Conservation (phyloP, 306 rosid species). For the Vicia sativa region DNA sequence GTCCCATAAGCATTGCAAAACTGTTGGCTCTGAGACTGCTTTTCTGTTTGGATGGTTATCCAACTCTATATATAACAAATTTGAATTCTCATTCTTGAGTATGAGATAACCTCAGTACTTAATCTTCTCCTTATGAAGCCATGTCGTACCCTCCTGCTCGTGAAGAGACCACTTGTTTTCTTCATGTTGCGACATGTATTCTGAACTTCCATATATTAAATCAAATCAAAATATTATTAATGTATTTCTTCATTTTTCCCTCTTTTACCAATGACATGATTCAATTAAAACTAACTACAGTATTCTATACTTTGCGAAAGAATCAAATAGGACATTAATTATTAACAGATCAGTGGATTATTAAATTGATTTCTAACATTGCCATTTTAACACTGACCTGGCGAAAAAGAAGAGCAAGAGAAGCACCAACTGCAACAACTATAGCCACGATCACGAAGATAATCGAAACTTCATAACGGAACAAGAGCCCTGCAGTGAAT, state of each 20-base stretch:
- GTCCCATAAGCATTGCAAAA: slow-evolving; percentile 19
- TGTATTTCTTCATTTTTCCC: not conserved
- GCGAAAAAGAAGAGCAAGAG: slow-evolving; percentile 64
- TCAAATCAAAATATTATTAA: slow-evolving; percentile 32
- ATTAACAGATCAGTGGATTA: not conserved
- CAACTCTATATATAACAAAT: slow-evolving; percentile 8
- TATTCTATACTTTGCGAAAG: slow-evolving; percentile 6
- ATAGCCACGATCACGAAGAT: slow-evolving; percentile 53
- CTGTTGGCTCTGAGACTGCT: slow-evolving; percentile 23
- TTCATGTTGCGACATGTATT: not conserved
- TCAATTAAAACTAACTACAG: slow-evolving; percentile 11
- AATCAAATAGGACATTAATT: slow-evolving; percentile 1
- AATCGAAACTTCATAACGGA: slow-evolving; percentile 53
- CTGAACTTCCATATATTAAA: slow-evolving; percentile 27
- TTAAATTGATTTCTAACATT: slow-evolving; percentile 1
- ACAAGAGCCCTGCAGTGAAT: slow-evolving; percentile 76
- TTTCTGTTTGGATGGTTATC: slow-evolving; percentile 19
- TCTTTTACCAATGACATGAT: slow-evolving; percentile 20
- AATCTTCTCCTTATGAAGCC: slow-evolving; percentile 26
- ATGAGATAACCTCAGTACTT: slow-evolving; percentile 26
- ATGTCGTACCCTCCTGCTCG: slow-evolving; percentile 19
- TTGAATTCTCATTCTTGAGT: slow-evolving; percentile 4
- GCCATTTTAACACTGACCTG: slow-evolving; percentile 58
- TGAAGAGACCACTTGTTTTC: slow-evolving; percentile 16
- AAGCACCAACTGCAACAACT: slow-evolving; percentile 57